Evolutionary conservation across 805 yeast genomes (phyloP).

Genomic region (Jamesozyma piceae): DNA sequence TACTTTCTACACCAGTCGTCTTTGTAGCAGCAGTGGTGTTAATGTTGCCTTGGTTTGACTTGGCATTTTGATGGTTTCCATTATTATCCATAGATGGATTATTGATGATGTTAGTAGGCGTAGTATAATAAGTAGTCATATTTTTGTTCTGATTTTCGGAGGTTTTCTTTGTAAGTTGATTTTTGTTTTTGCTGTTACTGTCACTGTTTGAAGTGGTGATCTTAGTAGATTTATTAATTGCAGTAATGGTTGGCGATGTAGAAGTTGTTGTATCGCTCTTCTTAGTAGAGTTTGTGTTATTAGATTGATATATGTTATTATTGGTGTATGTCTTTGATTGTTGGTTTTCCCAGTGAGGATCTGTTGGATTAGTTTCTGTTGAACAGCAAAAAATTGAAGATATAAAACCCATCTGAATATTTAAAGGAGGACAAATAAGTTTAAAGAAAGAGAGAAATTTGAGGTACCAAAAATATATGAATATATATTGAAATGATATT

Average conservation of each 20-base stretch:
- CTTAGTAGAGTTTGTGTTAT: not conserved
- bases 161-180: not conserved
- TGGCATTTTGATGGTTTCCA: not conserved
- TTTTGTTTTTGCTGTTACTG: not conserved
- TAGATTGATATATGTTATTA: constrained; percentile 4
- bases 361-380: constrained; percentile 12
- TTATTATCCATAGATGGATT: not conserved
- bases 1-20: not conserved
- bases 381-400: constrained; percentile 31
- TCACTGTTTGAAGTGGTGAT: not conserved
- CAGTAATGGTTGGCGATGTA: not conserved
- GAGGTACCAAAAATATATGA: too few relatives aligned
- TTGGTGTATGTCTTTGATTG: constrained; percentile 3
- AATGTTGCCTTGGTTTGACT: not conserved
- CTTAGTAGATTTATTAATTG: not conserved
- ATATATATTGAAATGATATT: too few relatives aligned
- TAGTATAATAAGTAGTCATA: constrained; percentile 1
- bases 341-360: constrained; percentile 2
- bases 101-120: not conserved
- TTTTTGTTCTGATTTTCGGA: not conserved
- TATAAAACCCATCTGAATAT: constrained; percentile 30
- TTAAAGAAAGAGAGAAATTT: not conserved
- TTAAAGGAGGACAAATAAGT: not conserved
- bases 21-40: not conserved
- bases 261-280: too few relatives aligned